phyloP scores from a whole-genome alignment of 2,329 filamentous ascomycete genomes.

The Pyricularia sp. region DNA sequence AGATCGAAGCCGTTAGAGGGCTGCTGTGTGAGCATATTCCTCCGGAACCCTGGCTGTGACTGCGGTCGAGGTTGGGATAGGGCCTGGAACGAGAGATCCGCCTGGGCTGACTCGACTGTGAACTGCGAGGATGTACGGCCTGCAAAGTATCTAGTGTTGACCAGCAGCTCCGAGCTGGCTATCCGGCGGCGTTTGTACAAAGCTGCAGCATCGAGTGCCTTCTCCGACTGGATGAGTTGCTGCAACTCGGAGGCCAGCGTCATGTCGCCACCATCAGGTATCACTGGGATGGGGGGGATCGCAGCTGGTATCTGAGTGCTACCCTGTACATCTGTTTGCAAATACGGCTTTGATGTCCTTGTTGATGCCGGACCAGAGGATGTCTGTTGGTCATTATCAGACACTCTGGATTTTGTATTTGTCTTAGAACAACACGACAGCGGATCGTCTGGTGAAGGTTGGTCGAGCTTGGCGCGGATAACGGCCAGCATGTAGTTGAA shows the following conservation, averaged over 20 bases:
- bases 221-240: background rate
- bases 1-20: constrained; percentile 24
- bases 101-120: background rate
- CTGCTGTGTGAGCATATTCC: background rate
- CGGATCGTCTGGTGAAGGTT: background rate
- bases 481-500: background rate
- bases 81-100: background rate
- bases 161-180: constrained; percentile 1
- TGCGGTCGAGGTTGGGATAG: background rate
- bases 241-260: background rate
- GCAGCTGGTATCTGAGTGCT: background rate
- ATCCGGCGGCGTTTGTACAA: constrained; percentile 1
- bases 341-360: background rate
- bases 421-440: background rate
- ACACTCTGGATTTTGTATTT: background rate
- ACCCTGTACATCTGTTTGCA: background rate
- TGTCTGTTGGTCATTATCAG: background rate
- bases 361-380: background rate
- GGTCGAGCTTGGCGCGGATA: background rate
- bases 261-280: background rate
- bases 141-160: constrained; percentile 13
- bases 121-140: background rate
- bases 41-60: background rate
- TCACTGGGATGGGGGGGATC: background rate
- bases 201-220: background rate